These are phyloP conservation scores for Myxozyma udenii DNA, from an alignment of 805 yeast genomes.

Conservation along the genomic window DNA sequence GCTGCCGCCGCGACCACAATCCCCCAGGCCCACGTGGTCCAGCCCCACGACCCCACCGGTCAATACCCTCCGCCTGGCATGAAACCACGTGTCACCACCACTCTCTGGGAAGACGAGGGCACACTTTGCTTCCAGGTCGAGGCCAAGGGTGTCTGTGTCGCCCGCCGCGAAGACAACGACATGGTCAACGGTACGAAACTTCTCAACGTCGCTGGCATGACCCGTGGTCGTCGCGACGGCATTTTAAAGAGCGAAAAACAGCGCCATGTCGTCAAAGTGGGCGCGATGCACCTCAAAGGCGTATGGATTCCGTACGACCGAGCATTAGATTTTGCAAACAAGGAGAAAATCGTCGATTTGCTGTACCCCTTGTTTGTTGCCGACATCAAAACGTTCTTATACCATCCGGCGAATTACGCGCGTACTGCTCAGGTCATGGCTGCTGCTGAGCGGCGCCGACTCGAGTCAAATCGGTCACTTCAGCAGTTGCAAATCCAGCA, in stretches of 20 bases:
- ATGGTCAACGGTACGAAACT: constrained; percentile 86
- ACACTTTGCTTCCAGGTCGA: constrained; percentile 83
- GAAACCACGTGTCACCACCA: constrained; percentile 64
- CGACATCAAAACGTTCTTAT: constrained; percentile 53
- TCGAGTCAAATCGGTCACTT: constrained; percentile 17
- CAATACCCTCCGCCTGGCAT: constrained; percentile 35
- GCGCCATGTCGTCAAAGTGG: constrained; percentile 78
- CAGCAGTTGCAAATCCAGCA: constrained; percentile 17
- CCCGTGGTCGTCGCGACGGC: constrained; percentile 87
- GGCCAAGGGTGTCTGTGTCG: constrained; percentile 73
- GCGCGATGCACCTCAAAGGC: constrained; percentile 84
- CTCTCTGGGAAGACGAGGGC: constrained; percentile 86
- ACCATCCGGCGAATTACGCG: constrained; percentile 37
- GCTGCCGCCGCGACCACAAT: constrained; percentile 2
- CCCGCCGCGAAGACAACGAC: constrained; percentile 81
- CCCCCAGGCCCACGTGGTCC: not conserved
- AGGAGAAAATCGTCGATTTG: constrained; percentile 69
- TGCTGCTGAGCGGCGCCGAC: constrained; percentile 36
- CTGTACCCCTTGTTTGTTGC: constrained; percentile 71
- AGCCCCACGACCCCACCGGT: constrained; percentile 33
- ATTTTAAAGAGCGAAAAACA: constrained; percentile 73
- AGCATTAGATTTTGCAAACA: constrained; percentile 74
- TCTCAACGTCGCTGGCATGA: constrained; percentile 80
- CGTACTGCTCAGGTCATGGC: constrained; percentile 39
- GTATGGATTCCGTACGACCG: constrained; percentile 89